Percentiles rank a stretch among this genome's conserved stretches.
Evolutionary conservation across 768 basidiomycete species (phyloP).

Genomic region (Psilocybe tampanensis): DNA sequence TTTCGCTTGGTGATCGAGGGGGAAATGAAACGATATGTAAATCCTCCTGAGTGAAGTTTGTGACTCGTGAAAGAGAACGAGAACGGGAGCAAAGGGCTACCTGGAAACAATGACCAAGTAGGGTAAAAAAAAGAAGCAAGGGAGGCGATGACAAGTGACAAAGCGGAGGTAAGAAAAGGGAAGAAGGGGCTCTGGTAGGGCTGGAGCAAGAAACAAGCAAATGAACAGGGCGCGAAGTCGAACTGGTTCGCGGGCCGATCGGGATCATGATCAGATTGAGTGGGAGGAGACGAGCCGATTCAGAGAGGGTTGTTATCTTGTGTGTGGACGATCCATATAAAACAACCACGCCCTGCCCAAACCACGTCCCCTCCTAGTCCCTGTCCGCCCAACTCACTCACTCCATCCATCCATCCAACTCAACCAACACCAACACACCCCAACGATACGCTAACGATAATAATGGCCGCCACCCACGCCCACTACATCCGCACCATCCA

Average conservation of each 20-base stretch:
- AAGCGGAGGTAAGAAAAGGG: neutral
- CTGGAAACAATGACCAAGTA: no score
- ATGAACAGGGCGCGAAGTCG: neutral
- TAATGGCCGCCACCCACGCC: constrained; percentile 20
- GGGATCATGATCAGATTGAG: neutral
- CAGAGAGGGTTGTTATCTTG: neutral
- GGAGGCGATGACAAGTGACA: no score
- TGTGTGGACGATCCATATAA: neutral
- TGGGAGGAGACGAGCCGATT: neutral
- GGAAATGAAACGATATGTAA: no score
- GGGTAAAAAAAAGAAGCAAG: no score
- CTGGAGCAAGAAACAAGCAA: neutral
- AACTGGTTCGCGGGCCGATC: neutral
- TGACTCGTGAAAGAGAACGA: no score
- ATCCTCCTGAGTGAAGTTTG: no score
- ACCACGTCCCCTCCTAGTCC: neutral
- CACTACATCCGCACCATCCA: constrained; percentile 47
- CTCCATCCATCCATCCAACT: neutral
- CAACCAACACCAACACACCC: neutral
- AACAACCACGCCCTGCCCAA: neutral
- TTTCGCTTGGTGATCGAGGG: no score
- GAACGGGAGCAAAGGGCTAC: no score
- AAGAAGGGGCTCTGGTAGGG: neutral
- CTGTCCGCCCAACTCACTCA: neutral
- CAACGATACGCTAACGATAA: neutral